Evolutionary conservation across 1,139 yeast species (phyloP), one percentile per base, ranked within the genome.

Genomic region (Petasospora rhodanensis): DNA sequence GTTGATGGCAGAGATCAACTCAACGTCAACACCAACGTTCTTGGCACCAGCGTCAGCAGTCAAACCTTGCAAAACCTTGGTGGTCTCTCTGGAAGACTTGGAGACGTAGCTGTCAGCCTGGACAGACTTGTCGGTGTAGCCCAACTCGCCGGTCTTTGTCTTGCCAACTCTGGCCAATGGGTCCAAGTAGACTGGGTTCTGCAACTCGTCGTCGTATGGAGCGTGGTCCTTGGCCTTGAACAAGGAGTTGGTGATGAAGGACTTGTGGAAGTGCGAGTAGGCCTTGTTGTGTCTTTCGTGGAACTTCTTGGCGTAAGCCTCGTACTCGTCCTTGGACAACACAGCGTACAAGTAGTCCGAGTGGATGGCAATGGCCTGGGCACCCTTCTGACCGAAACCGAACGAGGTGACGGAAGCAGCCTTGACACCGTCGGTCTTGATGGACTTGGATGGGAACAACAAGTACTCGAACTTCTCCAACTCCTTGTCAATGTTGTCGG

Each of bases 351-450:
- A 73, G 75, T 87, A 91, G 65, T 91, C 96, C 44, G 96, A 84
- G 66, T 89, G 95, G 46, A 91, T 73, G 40, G 80, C 84, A 60
- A 91, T 66, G 33, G 96, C 95, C 64, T 87, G 95, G 38, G 91
- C 98, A 67, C 99, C 99, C 74, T 91, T 91, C 70, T 91, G 99
- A 61, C 99, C 99, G 62, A 91, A 91, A 61, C 99, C 99, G 61
- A 91, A 91, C 7, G 99, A 91, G 10, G 97, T 91, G 34, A 91
- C 79, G 25, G 96, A 85, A 37, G 85, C 95, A 41, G 99, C 99
- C 73, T 89, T 91, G 58, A 91, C 75, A 62, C 98, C 98, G 60
- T 87, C 95, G 34, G 98, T 91, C 68, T 84, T 84, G 55, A 91
- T 75, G 24, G 95, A 71, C 64, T 93, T 83, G 17, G 96, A 85